These are phyloP conservation scores for Allomyces macrogynus DNA, from an alignment of 192 early-diverging fungal species.

Conservation along the genomic window DNA sequence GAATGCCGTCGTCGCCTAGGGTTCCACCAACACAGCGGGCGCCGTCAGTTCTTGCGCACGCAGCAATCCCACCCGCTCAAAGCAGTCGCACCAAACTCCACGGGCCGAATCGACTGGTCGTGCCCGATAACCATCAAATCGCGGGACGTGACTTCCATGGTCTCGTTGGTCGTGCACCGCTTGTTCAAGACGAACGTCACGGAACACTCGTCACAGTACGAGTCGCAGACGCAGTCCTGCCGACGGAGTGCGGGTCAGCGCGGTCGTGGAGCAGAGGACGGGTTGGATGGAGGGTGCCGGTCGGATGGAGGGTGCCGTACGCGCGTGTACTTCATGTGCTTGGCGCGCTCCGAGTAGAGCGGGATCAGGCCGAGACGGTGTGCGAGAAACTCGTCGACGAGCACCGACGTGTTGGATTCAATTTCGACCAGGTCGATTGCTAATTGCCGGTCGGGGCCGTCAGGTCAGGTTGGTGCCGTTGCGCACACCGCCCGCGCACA, in stretches of 20 bases:
- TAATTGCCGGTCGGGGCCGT: too few species aligned
- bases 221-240: constrained; percentile 49
- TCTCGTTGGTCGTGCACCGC: constrained; percentile 54
- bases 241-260: too few species aligned
- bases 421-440: constrained; percentile 96
- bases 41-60: constrained; percentile 3
- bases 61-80: background rate
- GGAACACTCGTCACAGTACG: constrained; percentile 77
- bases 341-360: constrained; percentile 53
- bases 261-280: too few species aligned
- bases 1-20: constrained; percentile 42
- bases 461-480: too few species aligned
- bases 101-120: constrained; percentile 46
- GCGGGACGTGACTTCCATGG: constrained; percentile 57
- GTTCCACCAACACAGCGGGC: too few species aligned
- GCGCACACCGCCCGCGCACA: too few species aligned
- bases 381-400: constrained; percentile 88
- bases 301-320: too few species aligned
- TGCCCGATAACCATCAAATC: constrained; percentile 44
- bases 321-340: constrained; percentile 60
- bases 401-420: constrained; percentile 72
- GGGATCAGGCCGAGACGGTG: constrained; percentile 91
- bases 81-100: constrained; percentile 15
- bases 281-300: too few species aligned
- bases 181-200: constrained; percentile 73